Base-by-base conservation (phyloP, 768 basidiomycete genomes). In the Macrocybe gigantea region DNA sequence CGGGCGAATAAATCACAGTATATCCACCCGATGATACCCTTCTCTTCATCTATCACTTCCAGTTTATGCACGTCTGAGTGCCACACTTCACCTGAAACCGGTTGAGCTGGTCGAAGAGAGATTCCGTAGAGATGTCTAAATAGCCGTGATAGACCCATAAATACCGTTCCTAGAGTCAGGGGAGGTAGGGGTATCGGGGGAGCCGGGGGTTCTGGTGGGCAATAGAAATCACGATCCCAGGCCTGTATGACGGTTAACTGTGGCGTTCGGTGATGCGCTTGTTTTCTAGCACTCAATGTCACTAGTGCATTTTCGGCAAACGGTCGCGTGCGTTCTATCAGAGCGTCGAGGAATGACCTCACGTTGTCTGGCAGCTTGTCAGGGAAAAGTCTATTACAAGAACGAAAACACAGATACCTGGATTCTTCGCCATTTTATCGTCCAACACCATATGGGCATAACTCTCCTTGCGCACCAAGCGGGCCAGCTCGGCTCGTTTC, bases 151-250 rank as follows among this genome's bases (percentile, higher is more conserved):
- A 98, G 73, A 5, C 88, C 94, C 75, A 86, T 84, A 60, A 98
- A 85, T 54, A 89, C 85, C 6, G 86, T 88, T n/a, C 96, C 96
- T 13, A 91, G 77, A 2, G 92, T 93, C 52, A 92, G 75, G 30
- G 82, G 76, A 30, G 83, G 81, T 51, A 91, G 68, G 51, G 88
- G 66, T 63, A 87, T 70, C 48, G 87, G 80, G 29, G 91, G 86
- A 9, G 83, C 78, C 30, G 84, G 83, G 8, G 82, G 79, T 64
- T 88, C 83, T 4, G 83, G 83, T 1, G 87, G 85, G 49, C 90
- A 87, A 64, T 93, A 97, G 62, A 85, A 95, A 55, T 97, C 94
- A 54, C 93, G 78, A 66, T 98, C 96, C 96, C 96, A 99, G n/a
- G 93, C 85, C 53, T 95, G 80, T 44, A 98, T 80, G 15, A 70